These are phyloP conservation scores for Boletus bicolor DNA, from an alignment of 768 basidiomycete genomes.

Conservation along the genomic window DNA sequence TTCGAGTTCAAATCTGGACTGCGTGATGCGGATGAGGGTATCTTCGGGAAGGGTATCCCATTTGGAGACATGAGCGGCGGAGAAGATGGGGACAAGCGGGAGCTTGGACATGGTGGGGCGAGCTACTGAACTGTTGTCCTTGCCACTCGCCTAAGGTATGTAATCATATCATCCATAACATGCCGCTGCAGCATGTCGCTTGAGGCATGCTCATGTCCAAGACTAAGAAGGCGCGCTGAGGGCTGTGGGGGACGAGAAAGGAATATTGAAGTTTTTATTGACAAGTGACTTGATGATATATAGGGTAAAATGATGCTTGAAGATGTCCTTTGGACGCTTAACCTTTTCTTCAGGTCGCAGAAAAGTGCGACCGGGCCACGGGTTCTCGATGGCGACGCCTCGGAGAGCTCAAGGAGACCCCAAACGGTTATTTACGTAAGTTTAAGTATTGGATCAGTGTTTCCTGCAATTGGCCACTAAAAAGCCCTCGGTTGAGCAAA, in stretches of 20 bases:
- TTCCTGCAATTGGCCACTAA: too few species aligned
- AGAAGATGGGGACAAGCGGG: conserved; percentile 27
- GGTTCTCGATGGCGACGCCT: too few species aligned
- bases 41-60: conserved; percentile 21
- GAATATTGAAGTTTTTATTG: too few species aligned
- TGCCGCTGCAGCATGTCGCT: conserved; percentile 9
- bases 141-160: not conserved
- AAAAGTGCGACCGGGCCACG: too few species aligned
- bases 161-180: not conserved
- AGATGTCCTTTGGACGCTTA: too few species aligned
- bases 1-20: not conserved
- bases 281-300: too few species aligned
- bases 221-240: not conserved
- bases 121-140: not conserved
- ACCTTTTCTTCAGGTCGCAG: too few species aligned
- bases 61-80: conserved; percentile 30
- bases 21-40: not conserved
- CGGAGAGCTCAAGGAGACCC: too few species aligned
- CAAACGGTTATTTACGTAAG: too few species aligned
- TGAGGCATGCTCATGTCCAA: not conserved
- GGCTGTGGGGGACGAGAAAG: not conserved
- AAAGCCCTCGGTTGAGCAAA: too few species aligned
- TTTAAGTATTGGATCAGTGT: too few species aligned
- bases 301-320: too few species aligned
- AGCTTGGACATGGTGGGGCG: conserved; percentile 15